Base-by-base conservation (phyloP, 805 yeast genomes). In the Saccharomycopsis javanensis region DNA sequence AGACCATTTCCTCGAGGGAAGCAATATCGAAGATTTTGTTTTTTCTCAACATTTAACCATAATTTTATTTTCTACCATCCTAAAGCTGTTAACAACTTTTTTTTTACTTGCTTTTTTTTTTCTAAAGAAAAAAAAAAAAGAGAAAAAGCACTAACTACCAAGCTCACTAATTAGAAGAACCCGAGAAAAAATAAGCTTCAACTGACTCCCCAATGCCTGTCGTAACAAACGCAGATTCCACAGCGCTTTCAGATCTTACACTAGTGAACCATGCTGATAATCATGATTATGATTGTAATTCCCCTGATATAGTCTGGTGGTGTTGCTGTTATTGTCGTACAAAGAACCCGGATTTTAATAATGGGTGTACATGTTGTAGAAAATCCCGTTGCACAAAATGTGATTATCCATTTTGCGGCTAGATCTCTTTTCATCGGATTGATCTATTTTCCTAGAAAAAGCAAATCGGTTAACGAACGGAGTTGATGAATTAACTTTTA, bases 301-400 rank as follows among this genome's bases (percentile, higher is more conserved):
- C 51, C 38, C 57, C 57, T 23, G 38, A 30, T 23, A 55, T 55
- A 23, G 58, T 51, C 27, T 56, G 48, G 50, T 56, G 58, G 58
- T 56, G 58, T 34, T 56, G 58, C 23, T 56, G 58, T 50, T 20
- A 46, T 34, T 56, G 58, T 27, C 58, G 58, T 31, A 56, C 58
- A 10, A 56, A 56, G 28, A 52, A 52, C 33, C 58, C 58, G 3
- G 58, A 52, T 23, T 52, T 52, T 38, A 42, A 52, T 31, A 30
- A 23, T 8, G 28, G 31, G 23, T 56, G 58, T 50, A 56, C 58
- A n/a, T 56, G 55, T 45, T 56, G 58, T 50, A 56, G 53, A 31
- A 52, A 52, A 18, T 33, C 53, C 31, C 53, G 45, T 15, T 56
- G 58, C 18, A 2, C 31, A 5, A 56, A 56, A 15, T 56, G 58